Evolutionary conservation across 23 red algal species (phyloP).

Genomic region (Gracilariopsis chorda): DNA sequence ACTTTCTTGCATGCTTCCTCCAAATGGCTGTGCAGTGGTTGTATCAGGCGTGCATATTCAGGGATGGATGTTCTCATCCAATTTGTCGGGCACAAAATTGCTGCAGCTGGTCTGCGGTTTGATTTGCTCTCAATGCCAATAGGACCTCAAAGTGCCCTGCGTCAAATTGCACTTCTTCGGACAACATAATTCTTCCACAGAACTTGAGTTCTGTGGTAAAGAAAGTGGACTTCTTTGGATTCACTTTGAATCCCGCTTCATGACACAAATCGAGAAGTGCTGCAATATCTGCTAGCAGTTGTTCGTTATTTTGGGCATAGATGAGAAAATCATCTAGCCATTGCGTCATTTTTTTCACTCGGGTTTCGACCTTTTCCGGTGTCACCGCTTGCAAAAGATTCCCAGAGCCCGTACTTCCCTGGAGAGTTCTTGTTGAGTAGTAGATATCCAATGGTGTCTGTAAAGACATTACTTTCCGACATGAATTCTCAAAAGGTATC

Average conservation of each 20-base stretch:
- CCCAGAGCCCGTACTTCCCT: neutral
- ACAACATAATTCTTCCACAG: neutral
- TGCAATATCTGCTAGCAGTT: neutral
- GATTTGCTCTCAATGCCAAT: neutral
- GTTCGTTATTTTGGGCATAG: neutral
- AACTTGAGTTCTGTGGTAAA: neutral
- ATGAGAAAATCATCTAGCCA: slow-evolving; percentile 7
- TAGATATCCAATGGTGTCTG: neutral
- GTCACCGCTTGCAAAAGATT: slow-evolving; percentile 15
- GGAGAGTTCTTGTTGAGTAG: neutral
- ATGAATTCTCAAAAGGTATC: neutral
- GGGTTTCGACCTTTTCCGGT: neutral
- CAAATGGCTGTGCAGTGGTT: neutral
- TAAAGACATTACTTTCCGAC: neutral
- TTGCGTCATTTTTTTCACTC: neutral
- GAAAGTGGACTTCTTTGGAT: neutral
- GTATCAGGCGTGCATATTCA: neutral
- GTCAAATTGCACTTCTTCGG: neutral
- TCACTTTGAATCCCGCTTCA: neutral
- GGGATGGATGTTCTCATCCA: neutral
- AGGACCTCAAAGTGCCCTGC: neutral
- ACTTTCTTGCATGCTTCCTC: neutral
- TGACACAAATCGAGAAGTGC: neutral
- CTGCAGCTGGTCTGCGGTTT: neutral
- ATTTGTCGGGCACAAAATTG: slow-evolving; percentile 2